Evolutionary conservation across 2,329 filamentous ascomycete genomes (phyloP).

Genomic region (Xylaria polymorpha): DNA sequence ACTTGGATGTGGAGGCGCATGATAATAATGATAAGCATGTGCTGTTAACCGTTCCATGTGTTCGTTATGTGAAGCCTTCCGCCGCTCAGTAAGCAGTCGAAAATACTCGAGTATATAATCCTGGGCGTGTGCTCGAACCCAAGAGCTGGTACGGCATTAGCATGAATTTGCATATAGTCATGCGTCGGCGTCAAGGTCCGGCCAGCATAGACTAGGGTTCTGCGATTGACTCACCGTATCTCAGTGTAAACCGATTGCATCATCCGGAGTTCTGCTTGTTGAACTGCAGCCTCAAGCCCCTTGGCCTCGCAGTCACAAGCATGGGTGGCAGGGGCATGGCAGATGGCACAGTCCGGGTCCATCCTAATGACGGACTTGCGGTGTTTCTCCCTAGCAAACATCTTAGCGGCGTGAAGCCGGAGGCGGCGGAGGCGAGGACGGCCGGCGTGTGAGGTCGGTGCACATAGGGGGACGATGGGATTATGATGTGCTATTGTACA

Average conservation of each 20-base stretch:
- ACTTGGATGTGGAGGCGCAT: constrained; percentile 67
- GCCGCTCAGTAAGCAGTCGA: constrained; percentile 68
- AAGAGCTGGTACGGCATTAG: constrained; percentile 58
- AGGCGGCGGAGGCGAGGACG: constrained; percentile 44
- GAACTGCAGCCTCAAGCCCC: constrained; percentile 70
- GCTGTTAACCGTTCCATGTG: constrained; percentile 67
- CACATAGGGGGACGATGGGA: constrained; percentile 44
- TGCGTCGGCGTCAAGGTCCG: constrained; percentile 22
- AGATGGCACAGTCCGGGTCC: constrained; percentile 77
- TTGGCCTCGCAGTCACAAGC: constrained; percentile 75
- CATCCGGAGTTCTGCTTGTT: constrained; percentile 71
- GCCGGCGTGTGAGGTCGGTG: constrained; percentile 45
- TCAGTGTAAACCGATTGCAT: constrained; percentile 72
- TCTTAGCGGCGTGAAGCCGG: constrained; percentile 58
- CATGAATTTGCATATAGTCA: constrained; percentile 12
- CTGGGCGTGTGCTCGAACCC: constrained; percentile 73
- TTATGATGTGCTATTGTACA: constrained; percentile 51
- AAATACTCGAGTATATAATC: constrained; percentile 77
- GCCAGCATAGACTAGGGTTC: constrained; percentile 14
- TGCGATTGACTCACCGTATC: constrained; percentile 64
- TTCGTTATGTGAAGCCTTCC: constrained; percentile 66
- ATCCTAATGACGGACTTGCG: constrained; percentile 68
- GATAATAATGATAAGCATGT: constrained; percentile 68
- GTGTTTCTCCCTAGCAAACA: constrained; percentile 62
- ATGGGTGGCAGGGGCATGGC: constrained; percentile 67